phyloP scores from a whole-genome alignment of 805 yeast genomes.

The Ogataea sp. region DNA sequence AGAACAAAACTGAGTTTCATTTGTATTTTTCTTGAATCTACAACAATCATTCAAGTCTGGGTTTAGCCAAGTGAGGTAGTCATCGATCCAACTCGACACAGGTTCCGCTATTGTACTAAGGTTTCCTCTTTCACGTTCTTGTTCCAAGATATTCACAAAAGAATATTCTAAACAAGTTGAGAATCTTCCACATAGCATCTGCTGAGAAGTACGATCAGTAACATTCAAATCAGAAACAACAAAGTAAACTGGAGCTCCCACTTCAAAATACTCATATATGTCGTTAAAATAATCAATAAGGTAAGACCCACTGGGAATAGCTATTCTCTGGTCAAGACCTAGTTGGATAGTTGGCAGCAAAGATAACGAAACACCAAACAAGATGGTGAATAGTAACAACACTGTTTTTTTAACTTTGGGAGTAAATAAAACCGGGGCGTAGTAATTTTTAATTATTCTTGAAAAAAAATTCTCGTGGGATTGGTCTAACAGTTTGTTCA shows the following conservation, averaged over 20 bases:
- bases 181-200: constrained; percentile 77
- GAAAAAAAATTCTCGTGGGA: constrained; percentile 25
- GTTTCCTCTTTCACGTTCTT: constrained; percentile 65
- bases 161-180: constrained; percentile 78
- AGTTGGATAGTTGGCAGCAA: constrained; percentile 60
- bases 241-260: constrained; percentile 90
- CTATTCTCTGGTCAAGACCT: constrained; percentile 87
- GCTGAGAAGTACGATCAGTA: constrained; percentile 55
- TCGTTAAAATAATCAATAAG: constrained; percentile 75
- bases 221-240: constrained; percentile 65
- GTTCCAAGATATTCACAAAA: constrained; percentile 71
- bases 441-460: constrained; percentile 33
- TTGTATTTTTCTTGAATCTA: constrained; percentile 45
- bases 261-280: constrained; percentile 60
- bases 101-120: constrained; percentile 71
- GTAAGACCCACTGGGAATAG: constrained; percentile 79
- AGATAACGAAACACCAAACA: constrained; percentile 64
- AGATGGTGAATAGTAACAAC: constrained; percentile 43
- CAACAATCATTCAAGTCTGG: constrained; percentile 88
- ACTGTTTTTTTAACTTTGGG: constrained; percentile 39
- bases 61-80: constrained; percentile 76
- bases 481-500: constrained; percentile 16
- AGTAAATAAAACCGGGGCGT: constrained; percentile 54
- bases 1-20: constrained; percentile 50
- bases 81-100: constrained; percentile 89